Conservation (phyloP, 2,329 filamentous ascomycete species). For the Parasarocladium wereldwijsianum region DNA sequence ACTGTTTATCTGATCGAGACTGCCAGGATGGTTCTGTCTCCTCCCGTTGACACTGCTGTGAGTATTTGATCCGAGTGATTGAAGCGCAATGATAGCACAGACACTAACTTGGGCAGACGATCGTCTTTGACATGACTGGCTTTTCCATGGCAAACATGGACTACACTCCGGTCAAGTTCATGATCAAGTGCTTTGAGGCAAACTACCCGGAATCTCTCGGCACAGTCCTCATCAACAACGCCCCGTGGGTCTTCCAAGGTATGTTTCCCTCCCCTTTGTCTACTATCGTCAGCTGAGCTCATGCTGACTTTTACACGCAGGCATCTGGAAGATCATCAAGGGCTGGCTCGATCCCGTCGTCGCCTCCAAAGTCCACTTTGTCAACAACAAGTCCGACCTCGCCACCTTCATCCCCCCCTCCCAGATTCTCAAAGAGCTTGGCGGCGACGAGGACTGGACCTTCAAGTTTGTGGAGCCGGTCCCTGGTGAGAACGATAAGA, state of each 20-base stretch:
- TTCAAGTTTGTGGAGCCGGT: slow-evolving; percentile 72
- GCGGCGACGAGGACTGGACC: slow-evolving; percentile 71
- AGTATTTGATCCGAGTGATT: slow-evolving; percentile 22
- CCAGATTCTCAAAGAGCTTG: slow-evolving; percentile 69
- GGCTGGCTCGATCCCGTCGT: slow-evolving; percentile 97
- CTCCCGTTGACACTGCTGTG: slow-evolving; percentile 83
- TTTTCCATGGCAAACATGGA: slow-evolving; percentile 98
- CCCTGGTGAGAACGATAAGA: slow-evolving; percentile 58
- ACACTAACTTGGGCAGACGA: slow-evolving; percentile 41
- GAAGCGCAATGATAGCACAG: slow-evolving; percentile 1
- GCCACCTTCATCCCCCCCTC: slow-evolving; percentile 56
- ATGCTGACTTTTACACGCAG: slow-evolving; percentile 21
- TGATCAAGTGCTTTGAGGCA: slow-evolving; percentile 98
- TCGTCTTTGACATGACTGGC: slow-evolving; percentile 91
- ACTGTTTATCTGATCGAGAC: slow-evolving; percentile 94
- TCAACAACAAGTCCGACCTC: slow-evolving; percentile 66
- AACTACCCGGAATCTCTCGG: slow-evolving; percentile 94
- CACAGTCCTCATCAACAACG: slow-evolving; percentile 82
- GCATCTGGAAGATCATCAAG: slow-evolving; percentile 91
- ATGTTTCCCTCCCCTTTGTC: slow-evolving; percentile 23
- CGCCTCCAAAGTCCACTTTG: slow-evolving; percentile 86
- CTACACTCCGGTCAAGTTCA: slow-evolving; percentile 93
- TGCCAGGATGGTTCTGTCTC: slow-evolving; percentile 64
- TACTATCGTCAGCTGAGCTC: neutral
- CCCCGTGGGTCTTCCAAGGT: slow-evolving; percentile 95